Conservation (phyloP, 2,329 filamentous ascomycete species). For the Claviceps capensis region DNA sequence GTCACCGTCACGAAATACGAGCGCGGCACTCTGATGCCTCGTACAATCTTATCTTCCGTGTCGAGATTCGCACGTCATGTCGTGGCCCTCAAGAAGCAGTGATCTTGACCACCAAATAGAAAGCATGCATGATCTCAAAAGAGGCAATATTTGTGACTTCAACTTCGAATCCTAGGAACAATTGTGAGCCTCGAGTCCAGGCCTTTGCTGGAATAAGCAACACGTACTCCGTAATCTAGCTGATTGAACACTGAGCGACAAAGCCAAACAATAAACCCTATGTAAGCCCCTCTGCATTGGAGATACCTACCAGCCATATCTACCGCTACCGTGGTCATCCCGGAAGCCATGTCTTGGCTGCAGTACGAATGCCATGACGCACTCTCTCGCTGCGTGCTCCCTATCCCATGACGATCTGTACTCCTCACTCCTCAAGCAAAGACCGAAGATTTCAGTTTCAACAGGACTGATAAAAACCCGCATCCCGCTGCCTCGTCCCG, state of each 20-base stretch:
- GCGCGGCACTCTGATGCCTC: no score
- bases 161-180: conserved; percentile 2
- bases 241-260: not conserved
- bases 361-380: not conserved
- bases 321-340: not conserved
- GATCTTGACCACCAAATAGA: no score
- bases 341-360: not conserved
- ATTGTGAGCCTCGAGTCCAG: conserved; percentile 2
- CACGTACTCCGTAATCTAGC: conserved; percentile 6
- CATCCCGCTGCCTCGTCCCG: not conserved
- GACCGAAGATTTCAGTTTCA: not conserved
- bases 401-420: not conserved
- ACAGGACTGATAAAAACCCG: not conserved
- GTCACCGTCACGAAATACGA: no score
- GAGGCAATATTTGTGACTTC: not conserved
- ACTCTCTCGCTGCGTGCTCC: not conserved
- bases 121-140: not conserved
- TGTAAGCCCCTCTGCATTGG: not conserved
- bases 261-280: not conserved
- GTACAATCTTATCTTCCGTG: no score
- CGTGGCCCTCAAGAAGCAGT: no score
- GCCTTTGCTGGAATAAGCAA: conserved; percentile 1
- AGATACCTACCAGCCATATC: not conserved
- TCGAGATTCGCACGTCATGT: no score
- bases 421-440: not conserved